These are phyloP conservation scores for Conticribra guillardii DNA, from an alignment of 108 stramenopile species.

Conservation along the genomic window DNA sequence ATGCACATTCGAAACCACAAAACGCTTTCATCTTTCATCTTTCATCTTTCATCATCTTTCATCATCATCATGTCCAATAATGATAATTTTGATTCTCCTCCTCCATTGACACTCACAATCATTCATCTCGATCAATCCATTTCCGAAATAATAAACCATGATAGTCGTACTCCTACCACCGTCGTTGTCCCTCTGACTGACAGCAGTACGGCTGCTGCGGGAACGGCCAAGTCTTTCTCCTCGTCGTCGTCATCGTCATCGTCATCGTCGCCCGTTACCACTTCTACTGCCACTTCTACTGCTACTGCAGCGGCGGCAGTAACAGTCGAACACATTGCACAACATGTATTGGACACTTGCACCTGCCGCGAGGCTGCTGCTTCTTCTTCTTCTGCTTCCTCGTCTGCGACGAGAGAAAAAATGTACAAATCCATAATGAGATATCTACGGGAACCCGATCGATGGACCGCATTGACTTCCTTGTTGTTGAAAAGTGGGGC, in stretches of 20 bases:
- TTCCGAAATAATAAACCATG: slow-evolving; percentile 4
- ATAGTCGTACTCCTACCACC: not conserved
- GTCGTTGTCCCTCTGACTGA: too few relatives aligned
- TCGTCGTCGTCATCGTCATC: too few relatives aligned
- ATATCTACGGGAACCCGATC: slow-evolving; percentile 53
- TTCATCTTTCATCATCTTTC: too few relatives aligned
- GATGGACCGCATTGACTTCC: slow-evolving; percentile 63
- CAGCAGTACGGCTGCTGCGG: too few relatives aligned
- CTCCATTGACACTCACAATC: not conserved
- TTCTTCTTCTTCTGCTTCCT: not conserved
- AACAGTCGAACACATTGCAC: not conserved
- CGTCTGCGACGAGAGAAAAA: not conserved
- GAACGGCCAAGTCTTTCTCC: too few relatives aligned
- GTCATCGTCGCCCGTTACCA: too few relatives aligned
- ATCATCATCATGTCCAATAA: too few relatives aligned
- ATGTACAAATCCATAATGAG: slow-evolving; percentile 34
- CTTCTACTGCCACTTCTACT: too few relatives aligned
- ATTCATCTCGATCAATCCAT: slow-evolving; percentile 20
- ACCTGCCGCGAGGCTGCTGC: not conserved
- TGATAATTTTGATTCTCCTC: too few relatives aligned
- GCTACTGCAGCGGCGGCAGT: too few relatives aligned
- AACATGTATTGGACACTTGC: not conserved
- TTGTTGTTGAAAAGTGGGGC: slow-evolving; percentile 72
- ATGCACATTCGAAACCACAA: too few relatives aligned
- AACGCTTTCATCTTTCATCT: too few relatives aligned